Evolutionary conservation across 768 basidiomycete genomes (phyloP).

Genomic region (Pisolithus microcarpus): DNA sequence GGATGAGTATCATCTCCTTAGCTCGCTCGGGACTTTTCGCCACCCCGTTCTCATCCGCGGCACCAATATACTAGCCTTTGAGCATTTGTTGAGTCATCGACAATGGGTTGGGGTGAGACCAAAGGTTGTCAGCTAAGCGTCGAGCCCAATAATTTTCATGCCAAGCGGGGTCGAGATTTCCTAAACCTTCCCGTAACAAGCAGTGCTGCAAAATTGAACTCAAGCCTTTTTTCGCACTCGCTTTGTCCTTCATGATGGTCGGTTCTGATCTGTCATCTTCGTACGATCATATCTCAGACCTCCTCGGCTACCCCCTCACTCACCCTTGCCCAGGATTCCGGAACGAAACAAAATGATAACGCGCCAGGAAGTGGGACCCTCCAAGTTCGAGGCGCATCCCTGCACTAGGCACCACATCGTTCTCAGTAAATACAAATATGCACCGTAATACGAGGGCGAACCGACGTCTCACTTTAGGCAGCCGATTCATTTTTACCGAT

Average conservation of each 20-base stretch:
- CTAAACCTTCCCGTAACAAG: no score
- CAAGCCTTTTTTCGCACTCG: no score
- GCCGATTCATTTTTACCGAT: not conserved
- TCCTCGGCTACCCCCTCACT: not conserved
- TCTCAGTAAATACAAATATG: not conserved
- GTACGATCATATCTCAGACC: not conserved
- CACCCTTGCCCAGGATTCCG: not conserved
- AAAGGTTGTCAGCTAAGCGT: no score
- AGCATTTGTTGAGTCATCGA: not conserved
- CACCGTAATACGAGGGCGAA: not conserved
- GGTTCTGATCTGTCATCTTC: not conserved
- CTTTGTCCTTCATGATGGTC: not conserved
- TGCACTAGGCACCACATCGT: not conserved
- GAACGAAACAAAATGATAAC: not conserved
- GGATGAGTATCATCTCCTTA: not conserved
- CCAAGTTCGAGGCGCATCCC: not conserved
- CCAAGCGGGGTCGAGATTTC: no score
- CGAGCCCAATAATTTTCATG: no score
- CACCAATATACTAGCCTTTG: not conserved
- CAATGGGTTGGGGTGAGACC: not conserved
- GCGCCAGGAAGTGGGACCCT: not conserved
- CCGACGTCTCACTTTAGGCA: not conserved
- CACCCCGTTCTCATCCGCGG: not conserved
- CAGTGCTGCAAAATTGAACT: no score
- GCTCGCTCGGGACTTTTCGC: not conserved